A percentile compares a stretch with the other conserved stretches of the same genome.
These are phyloP conservation scores for Helenozyma baotianmanensis DNA, from an alignment of 805 yeast genomes.

Conservation along the genomic window DNA sequence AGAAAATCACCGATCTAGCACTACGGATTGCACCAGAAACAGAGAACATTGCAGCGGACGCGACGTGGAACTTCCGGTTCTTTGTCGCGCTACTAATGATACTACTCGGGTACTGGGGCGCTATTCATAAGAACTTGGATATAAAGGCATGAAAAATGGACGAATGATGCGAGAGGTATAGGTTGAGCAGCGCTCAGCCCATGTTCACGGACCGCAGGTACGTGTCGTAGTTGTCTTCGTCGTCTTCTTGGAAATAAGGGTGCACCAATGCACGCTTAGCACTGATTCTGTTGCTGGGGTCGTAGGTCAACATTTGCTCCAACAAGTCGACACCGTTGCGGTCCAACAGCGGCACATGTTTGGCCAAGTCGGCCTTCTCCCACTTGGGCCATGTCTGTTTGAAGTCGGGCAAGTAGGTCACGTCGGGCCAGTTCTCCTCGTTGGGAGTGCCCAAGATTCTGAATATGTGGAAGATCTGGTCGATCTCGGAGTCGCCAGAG, in stretches of 20 bases:
- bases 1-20: no score
- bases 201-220: conserved; percentile 36
- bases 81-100: background rate
- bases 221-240: conserved; percentile 23
- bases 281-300: conserved; percentile 88
- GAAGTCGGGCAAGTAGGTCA: conserved; percentile 84
- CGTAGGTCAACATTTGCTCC: conserved; percentile 76
- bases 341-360: conserved; percentile 74
- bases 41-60: no score
- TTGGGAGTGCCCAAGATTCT: conserved; percentile 91
- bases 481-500: conserved; percentile 97
- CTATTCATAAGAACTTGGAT: conserved; percentile 1
- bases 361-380: conserved; percentile 67
- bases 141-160: background rate
- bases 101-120: conserved; percentile 6
- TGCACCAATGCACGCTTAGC: conserved; percentile 91
- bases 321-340: conserved; percentile 79
- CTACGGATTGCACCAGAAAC: no score
- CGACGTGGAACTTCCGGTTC: no score
- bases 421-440: conserved; percentile 94
- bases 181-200: conserved; percentile 20
- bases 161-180: background rate
- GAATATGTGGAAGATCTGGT: conserved; percentile 91
- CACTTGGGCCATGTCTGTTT: conserved; percentile 92
- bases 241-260: conserved; percentile 72